Base-by-base conservation (phyloP, 495 filamentous ascomycete genomes). In the Podospora pseudoanserina region DNA sequence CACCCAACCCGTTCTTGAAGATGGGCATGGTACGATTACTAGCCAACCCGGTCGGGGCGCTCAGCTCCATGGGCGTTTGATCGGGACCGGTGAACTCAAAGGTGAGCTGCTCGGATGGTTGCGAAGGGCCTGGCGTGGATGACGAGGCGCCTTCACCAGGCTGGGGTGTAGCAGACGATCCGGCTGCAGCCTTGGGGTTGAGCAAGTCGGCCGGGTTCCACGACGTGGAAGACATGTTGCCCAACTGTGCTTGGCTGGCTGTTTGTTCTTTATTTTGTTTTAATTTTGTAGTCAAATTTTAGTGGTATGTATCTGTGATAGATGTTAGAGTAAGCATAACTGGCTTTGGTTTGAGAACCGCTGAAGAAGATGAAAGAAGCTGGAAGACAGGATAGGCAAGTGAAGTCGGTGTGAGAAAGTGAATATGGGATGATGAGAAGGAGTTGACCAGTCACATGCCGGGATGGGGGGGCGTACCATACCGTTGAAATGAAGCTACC, bases 11-110 rank as follows among this genome's bases (percentile, higher is more conserved):
- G 62, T 66, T 68, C 28, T 62, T 65, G 7, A 61, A 67, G 20
- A 65, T 69, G 26, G 68, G 67, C 19, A 62, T 62, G 59, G 58
- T 32, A 39, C 20, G 20, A 54, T 56, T 65, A 49, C 7, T 63
- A 4, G 67, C 60, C 13, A 72, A 18, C 57, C 70, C 74, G 0
- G 70, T 64, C 61, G 71, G 73, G 60, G 30, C 30, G 30, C 75
- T 68, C 34, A 61, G 55, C 5, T 65, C 65, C 27, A 72, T 69
- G 26, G 57, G 26, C 28, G 72, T 72, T 11, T 11, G 6, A 18
- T 70, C 64, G 2, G 79, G 82, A 53, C 66, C 79, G 54, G 80
- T 67, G 69, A 85, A 86, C 66, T 82, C 81, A 67, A 84, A 84
- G 0, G 72, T 19, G 55, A 76, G 65, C 3, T 67, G 56, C 19